Evolutionary conservation across 352 stramenopile species (phyloP), one percentile per base, ranked within the genome.

Genomic region (Globisporangium splendens): DNA sequence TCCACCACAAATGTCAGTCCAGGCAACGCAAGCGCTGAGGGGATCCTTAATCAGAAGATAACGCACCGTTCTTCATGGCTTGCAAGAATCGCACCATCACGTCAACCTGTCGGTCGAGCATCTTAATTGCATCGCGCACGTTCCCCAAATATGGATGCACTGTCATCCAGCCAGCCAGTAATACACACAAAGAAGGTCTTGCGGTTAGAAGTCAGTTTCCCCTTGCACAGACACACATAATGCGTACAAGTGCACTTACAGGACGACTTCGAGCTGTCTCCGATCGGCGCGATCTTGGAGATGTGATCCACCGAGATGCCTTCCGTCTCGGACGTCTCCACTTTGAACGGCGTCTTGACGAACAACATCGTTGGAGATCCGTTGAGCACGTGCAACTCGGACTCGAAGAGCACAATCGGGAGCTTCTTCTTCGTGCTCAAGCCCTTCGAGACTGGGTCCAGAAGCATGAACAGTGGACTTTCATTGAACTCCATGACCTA

Each of bases 401-500:
- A 93, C 65, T 96, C 88, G 46, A 89, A 93, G 1, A 96, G 63
- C 48, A 72, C 76, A 44, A 96, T 83, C 24, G 88, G 88, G n/a
- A 96, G 75, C 66, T 96, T 94, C 67, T 91, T 89, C 70, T 94
- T 94, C 18, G 69, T 88, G 59, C 70, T 86, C 24, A 75, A 64
- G 0, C 66, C 82, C 55, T 82, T 86, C 15, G 78, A 69, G 13
- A 79, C 70, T 0, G 83, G 71, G 59, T 95, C 77, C 33, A 95
- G 44, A 22, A 95, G 72, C 63, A 96, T 68, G 24, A 92, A 91
- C 43, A 95, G 60, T 49, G 86, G 87, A 38, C 79, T 90, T 49
- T 93, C 85, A 50, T 93, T 95, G 61, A 95, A 95, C 62, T 93
- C 83, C 81, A 92, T 91, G 11, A 95, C 67, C 85, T 95, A 63